phyloP scores from a whole-genome alignment of 345 rosid genomes.

The Triadica sebifera region DNA sequence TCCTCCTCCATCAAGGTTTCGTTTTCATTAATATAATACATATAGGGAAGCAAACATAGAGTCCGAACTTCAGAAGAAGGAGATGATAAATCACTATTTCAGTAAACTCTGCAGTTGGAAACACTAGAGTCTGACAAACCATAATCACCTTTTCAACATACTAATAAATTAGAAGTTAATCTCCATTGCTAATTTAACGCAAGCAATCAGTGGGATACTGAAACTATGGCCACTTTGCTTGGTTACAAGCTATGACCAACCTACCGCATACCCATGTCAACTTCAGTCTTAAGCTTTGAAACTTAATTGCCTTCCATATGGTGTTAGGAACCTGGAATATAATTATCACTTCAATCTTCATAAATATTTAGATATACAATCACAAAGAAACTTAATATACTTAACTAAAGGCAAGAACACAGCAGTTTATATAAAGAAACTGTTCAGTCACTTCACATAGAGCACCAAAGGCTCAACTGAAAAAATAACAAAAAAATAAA shows the following conservation, averaged over 20 bases:
- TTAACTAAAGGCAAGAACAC: neutral
- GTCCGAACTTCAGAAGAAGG: neutral
- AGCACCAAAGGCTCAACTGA: neutral
- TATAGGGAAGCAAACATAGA: neutral
- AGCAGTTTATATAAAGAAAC: neutral
- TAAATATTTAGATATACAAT: neutral
- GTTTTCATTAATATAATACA: neutral
- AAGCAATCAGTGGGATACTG: neutral
- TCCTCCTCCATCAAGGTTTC: neutral
- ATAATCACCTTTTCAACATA: neutral
- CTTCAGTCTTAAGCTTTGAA: neutral
- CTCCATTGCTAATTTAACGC: neutral
- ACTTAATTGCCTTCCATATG: neutral
- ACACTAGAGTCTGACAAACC: no score
- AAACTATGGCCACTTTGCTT: neutral
- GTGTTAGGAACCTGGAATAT: neutral
- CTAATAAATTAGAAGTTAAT: neutral
- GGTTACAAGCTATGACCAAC: no score
- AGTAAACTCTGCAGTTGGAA: neutral
- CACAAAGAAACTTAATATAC: neutral
- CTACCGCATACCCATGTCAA: neutral
- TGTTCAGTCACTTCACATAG: neutral
- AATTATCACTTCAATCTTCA: neutral
- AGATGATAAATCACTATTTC: neutral
- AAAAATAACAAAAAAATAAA: neutral